Evolutionary conservation across 495 filamentous ascomycete genomes (phyloP).

Genomic region (Annulohypoxylon bovei): DNA sequence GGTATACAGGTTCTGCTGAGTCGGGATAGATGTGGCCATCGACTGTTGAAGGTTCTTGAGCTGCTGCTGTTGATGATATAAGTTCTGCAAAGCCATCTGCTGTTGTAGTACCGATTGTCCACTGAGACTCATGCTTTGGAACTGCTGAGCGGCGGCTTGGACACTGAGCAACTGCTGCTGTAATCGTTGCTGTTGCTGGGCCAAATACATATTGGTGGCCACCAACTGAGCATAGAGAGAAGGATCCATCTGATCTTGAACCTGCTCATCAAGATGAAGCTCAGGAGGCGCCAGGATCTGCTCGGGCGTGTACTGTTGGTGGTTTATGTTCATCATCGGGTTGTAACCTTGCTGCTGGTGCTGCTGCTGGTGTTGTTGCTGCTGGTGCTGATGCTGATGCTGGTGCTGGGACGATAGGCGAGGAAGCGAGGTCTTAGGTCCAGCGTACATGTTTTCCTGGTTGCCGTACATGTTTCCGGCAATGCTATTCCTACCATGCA

Average conservation of each 20-base stretch:
- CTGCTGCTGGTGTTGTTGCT: too few species aligned
- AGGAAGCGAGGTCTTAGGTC: conserved; percentile 64
- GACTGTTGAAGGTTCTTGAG: conserved; percentile 79
- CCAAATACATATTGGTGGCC: conserved; percentile 84
- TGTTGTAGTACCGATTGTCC: conserved; percentile 57
- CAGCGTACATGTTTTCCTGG: conserved; percentile 54
- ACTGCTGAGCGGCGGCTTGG: conserved; percentile 75
- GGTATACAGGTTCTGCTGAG: conserved; percentile 71
- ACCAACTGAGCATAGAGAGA: conserved; percentile 83
- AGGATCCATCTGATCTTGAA: conserved; percentile 78
- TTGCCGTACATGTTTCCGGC: conserved; percentile 58
- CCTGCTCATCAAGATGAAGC: conserved; percentile 73
- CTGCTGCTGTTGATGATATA: conserved; percentile 70
- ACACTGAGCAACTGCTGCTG: conserved; percentile 67
- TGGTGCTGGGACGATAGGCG: conserved; percentile 52
- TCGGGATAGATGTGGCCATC: conserved; percentile 54
- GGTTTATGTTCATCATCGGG: conserved; percentile 44
- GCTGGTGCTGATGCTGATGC: conserved; percentile 52
- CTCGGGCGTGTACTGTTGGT: conserved; percentile 68
- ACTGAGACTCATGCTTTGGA: conserved; percentile 74
- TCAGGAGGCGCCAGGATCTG: conserved; percentile 88
- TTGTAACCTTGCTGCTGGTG: conserved; percentile 52
- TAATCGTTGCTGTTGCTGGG: conserved; percentile 87
- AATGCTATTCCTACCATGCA: conserved; percentile 58
- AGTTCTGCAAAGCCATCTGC: conserved; percentile 54